Percentiles rank a stretch among this genome's conserved stretches.
phyloP scores from a whole-genome alignment of 192 early-diverging fungal genomes.

The Paraglomus brasilianum region DNA sequence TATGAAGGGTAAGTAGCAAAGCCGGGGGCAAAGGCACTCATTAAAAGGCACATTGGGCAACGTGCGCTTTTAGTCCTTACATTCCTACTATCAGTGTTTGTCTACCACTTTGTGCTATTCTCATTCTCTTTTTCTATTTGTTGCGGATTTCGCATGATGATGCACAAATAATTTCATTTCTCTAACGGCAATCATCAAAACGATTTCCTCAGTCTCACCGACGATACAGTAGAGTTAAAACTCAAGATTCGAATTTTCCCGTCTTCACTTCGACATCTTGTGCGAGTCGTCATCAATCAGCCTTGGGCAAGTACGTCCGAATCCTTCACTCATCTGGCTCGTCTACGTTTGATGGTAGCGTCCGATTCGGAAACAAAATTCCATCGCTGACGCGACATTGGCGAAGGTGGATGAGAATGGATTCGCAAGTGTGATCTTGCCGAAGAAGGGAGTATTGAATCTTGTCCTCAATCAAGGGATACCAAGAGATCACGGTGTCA shows the following conservation, averaged over 20 bases:
- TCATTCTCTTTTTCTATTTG: too few species aligned
- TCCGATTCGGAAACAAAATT: neutral
- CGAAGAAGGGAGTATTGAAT: neutral
- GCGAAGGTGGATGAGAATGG: neutral
- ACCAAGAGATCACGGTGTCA: slow-evolving; percentile 34
- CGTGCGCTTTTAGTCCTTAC: too few species aligned
- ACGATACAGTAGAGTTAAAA: neutral
- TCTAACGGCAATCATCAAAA: too few species aligned
- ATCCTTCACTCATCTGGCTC: too few species aligned
- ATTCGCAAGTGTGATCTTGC: neutral
- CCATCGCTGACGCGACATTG: neutral
- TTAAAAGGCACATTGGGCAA: neutral
- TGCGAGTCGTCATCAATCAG: neutral
- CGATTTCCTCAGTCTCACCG: neutral
- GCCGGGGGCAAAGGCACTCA: too few species aligned
- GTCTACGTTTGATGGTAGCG: too few species aligned
- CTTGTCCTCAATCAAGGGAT: neutral
- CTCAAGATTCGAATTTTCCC: slow-evolving; percentile 15
- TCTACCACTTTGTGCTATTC: too few species aligned
- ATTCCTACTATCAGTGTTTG: too few species aligned
- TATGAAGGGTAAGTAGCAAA: neutral
- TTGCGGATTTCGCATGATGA: too few species aligned
- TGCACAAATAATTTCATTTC: too few species aligned
- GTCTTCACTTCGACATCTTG: neutral
- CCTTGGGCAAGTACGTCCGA: neutral